A percentile compares a stretch with the other conserved stretches of the same genome.
Conservation (phyloP, 352 stramenopile genomes). For the Saprolegnia diclina region DNA sequence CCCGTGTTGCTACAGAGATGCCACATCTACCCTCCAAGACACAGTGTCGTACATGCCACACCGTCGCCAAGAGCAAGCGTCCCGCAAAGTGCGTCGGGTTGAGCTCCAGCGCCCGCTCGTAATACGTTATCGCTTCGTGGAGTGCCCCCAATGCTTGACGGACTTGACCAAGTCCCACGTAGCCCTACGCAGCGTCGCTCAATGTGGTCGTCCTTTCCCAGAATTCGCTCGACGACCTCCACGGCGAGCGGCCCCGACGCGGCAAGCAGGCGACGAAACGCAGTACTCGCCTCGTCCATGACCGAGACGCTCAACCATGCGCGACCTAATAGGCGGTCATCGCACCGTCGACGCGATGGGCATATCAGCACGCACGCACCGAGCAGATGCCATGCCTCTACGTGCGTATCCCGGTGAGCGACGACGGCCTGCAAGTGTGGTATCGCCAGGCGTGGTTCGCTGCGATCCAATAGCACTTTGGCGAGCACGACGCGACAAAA, state of each 20-base stretch:
- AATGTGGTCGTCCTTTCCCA: not conserved
- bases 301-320: not conserved
- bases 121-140: not conserved
- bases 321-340: not conserved
- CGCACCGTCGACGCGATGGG: not conserved
- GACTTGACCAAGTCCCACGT: slow-evolving; percentile 5
- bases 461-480: not conserved
- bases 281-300: not conserved
- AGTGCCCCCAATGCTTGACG: not conserved
- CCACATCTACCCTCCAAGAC: too few species aligned
- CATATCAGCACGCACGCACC: slow-evolving; percentile 2
- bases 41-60: not conserved
- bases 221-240: too few species aligned
- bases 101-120: not conserved
- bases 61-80: not conserved
- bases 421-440: not conserved
- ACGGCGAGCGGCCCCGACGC: not conserved
- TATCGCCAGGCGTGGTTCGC: not conserved
- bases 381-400: slow-evolving; percentile 7
- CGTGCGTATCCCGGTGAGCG: not conserved
- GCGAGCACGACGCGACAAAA: slow-evolving; percentile 16
- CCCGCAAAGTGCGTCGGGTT: not conserved
- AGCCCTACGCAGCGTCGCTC: not conserved
- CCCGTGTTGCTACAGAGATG: slow-evolving; percentile 10
- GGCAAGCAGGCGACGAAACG: not conserved